Evolutionary conservation across 495 filamentous ascomycete genomes (phyloP), one percentile per base, ranked within the genome.

Genomic region (Acidiella bohemica): DNA sequence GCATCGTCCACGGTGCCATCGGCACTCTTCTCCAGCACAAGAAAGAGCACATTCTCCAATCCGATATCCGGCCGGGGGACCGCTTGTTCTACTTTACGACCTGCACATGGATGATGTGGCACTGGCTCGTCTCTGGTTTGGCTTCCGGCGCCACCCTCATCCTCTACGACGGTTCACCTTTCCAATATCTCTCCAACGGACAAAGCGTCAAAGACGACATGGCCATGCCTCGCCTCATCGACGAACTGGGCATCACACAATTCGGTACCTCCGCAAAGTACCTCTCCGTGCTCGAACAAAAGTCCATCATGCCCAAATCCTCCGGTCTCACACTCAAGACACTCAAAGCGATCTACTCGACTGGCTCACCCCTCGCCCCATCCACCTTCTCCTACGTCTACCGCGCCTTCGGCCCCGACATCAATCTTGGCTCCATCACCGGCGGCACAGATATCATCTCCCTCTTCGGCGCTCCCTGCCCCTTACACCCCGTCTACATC

Each of bases 41-140:
- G 61, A 95, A 95, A 54, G 87, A 93, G 56, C 84, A 88, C 56
- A 66, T 75, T 39, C 66, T 95, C 14, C 86, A 95, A 58, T 80
- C 79, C 53, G 78, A 81, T 19, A 75, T 95, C 49, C 64, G 63
- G 5, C 70, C 72, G 0, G 67, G 70, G 11, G 73, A 76, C 44
- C 66, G 73, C 2, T 70, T 82, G 45, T 88, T 74, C 63, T 93
- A 90, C 61, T 93, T 84, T 55, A 93, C 86, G 2, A 93, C 86
- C 2, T 78, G 74, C 21, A 92, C 86, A 3, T 90, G 81, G 84
- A 90, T 93, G 85, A 94, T 93, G 86, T 90, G 84, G 81, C 86
- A 93, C 57, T 93, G 86, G 86, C 74, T 85, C 30, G 74, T 93
- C 14, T 87, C 82, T 4, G 83, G 73, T 0, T 71, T 93, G 7